phyloP scores from a whole-genome alignment of 495 filamentous ascomycete species.

The Podospora didyma region DNA sequence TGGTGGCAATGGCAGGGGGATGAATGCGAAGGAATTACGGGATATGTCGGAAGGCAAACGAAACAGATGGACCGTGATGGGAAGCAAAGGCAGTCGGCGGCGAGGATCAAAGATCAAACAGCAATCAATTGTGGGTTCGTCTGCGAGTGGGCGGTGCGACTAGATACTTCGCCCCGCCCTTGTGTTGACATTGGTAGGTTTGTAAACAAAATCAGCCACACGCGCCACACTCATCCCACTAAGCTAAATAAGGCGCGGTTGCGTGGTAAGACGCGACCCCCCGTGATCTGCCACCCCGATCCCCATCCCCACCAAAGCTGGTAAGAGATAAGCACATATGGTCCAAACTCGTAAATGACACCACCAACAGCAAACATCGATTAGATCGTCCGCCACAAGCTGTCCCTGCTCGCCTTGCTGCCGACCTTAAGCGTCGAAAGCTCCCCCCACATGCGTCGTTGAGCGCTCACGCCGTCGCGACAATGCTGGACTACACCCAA shows the following conservation, averaged over 20 bases:
- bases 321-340: not conserved
- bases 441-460: not conserved
- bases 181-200: conserved; percentile 11
- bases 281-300: not conserved
- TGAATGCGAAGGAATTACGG: not conserved
- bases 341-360: too few species aligned
- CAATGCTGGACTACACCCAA: conserved; percentile 44
- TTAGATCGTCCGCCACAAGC: too few species aligned
- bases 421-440: too few species aligned
- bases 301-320: too few species aligned
- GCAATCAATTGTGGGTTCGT: not conserved
- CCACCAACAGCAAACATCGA: not conserved
- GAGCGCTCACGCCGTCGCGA: not conserved
- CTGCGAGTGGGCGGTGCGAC: not conserved
- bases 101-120: not conserved
- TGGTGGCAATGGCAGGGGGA: conserved; percentile 22
- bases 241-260: not conserved
- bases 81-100: not conserved
- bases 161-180: not conserved
- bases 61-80: not conserved
- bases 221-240: conserved; percentile 16
- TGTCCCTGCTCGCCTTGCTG: too few species aligned
- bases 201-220: conserved; percentile 35
- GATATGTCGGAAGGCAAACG: not conserved
- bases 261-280: not conserved